Evolutionary conservation across 768 basidiomycete species (phyloP).

Genomic region (Termitomyces heimii): DNA sequence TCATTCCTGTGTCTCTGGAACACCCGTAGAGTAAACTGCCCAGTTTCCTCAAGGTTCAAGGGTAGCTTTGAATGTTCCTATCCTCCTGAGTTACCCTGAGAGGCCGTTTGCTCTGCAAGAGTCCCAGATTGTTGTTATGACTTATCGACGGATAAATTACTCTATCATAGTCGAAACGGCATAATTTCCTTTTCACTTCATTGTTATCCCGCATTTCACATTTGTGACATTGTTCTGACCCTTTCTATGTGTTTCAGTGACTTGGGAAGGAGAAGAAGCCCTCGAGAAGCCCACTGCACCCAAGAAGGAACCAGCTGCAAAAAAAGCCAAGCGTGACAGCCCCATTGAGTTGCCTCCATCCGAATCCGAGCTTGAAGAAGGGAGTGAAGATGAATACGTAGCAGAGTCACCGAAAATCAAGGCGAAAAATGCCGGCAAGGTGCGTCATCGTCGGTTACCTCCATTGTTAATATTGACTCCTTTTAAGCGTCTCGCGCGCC

Average conservation of each 20-base stretch:
- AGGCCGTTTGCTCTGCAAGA: constrained; percentile 17
- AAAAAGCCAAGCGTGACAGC: constrained; percentile 16
- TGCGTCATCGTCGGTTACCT: constrained; percentile 26
- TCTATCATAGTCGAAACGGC: constrained; percentile 3
- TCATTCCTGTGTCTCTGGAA: constrained; percentile 12
- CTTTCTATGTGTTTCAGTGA: constrained; percentile 39
- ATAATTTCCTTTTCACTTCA: constrained; percentile 5
- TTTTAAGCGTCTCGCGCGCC: constrained; percentile 37
- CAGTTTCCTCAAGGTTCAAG: constrained; percentile 13
- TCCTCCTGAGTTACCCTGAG: constrained; percentile 19
- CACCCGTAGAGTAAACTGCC: constrained; percentile 16
- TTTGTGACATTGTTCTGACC: constrained; percentile 14
- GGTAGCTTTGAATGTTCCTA: constrained; percentile 16
- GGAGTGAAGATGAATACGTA: constrained; percentile 72
- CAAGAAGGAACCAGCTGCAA: constrained; percentile 23
- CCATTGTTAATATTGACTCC: constrained; percentile 5
- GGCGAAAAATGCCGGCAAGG: constrained; percentile 34
- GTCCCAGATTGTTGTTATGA: constrained; percentile 12
- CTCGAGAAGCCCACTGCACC: constrained; percentile 38
- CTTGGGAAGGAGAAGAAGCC: constrained; percentile 66
- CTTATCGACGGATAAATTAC: constrained; percentile 3
- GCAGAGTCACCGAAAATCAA: constrained; percentile 34
- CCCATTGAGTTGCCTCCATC: constrained; percentile 21
- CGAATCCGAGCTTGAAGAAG: constrained; percentile 43
- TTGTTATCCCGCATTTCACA: background rate